These are phyloP conservation scores for Camelina neglecta DNA, from an alignment of 345 rosid genomes.

Conservation along the genomic window DNA sequence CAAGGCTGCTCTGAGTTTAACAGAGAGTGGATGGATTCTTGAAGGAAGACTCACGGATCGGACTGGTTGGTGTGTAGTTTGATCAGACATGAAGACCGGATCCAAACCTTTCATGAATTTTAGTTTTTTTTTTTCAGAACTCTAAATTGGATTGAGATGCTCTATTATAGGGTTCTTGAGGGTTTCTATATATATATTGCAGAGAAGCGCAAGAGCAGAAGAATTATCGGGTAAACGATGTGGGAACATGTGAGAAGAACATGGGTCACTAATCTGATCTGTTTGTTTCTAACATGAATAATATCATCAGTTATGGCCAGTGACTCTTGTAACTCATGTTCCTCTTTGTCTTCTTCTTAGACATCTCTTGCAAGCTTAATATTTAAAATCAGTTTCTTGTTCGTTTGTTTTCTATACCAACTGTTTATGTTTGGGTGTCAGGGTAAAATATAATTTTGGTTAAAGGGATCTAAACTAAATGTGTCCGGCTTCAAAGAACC, in stretches of 20 bases:
- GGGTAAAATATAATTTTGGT: background rate
- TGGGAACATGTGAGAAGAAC: conserved; percentile 38
- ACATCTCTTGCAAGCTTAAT: background rate
- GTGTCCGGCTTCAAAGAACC: conserved; percentile 41
- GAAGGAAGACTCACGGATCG: conserved; percentile 58
- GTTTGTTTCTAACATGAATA: conserved; percentile 34
- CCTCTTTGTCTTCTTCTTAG: conserved; percentile 36
- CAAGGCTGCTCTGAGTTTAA: conserved; percentile 48
- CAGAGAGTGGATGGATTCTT: conserved; percentile 50
- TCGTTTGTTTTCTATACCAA: conserved; percentile 16
- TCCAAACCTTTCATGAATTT: conserved; percentile 14
- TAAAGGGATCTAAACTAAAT: conserved; percentile 3
- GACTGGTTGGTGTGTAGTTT: conserved; percentile 39
- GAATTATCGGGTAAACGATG: conserved; percentile 6
- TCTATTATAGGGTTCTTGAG: conserved; percentile 19
- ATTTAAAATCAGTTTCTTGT: conserved; percentile 18
- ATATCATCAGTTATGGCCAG: conserved; percentile 31
- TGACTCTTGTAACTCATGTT: conserved; percentile 36
- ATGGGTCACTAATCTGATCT: conserved; percentile 35
- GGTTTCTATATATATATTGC: conserved; percentile 28
- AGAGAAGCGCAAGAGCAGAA: conserved; percentile 16
- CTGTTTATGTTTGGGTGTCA: conserved; percentile 2
- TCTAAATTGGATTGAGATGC: conserved; percentile 17
- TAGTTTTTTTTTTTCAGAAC: background rate
- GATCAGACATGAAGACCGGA: background rate